These are phyloP conservation scores for Trypanosoma grayi DNA, from an alignment of 208 protist species.

Conservation along the genomic window DNA sequence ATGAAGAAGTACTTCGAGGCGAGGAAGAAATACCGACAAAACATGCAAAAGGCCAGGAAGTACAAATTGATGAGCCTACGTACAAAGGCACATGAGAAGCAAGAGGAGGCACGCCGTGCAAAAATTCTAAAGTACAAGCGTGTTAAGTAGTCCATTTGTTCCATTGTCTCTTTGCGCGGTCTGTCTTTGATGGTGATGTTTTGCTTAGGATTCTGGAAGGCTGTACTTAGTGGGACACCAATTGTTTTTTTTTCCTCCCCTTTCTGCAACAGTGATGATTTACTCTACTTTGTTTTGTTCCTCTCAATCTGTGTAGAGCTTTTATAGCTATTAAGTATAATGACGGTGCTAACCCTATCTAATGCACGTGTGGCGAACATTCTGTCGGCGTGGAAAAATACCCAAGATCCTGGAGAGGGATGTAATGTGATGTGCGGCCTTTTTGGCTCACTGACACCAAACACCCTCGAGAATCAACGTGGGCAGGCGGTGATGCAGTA, in stretches of 20 bases:
- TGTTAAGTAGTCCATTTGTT: slow-evolving; percentile 80
- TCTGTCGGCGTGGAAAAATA: slow-evolving; percentile 39
- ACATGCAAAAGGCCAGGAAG: slow-evolving; percentile 81
- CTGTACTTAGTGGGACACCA: background rate
- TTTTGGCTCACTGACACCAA: slow-evolving; percentile 57
- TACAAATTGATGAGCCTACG: slow-evolving; percentile 82
- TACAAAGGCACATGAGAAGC: slow-evolving; percentile 87
- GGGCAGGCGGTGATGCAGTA: slow-evolving; percentile 80
- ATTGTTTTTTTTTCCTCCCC: background rate
- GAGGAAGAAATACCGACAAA: slow-evolving; percentile 86
- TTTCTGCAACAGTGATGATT: background rate
- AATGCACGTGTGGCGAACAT: slow-evolving; percentile 32
- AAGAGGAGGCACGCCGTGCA: slow-evolving; percentile 81
- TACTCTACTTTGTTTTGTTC: background rate
- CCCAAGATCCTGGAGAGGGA: slow-evolving; percentile 19
- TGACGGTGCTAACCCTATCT: slow-evolving; percentile 44
- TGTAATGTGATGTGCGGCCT: slow-evolving; percentile 55
- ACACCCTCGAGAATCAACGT: slow-evolving; percentile 82
- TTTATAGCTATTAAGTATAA: slow-evolving; percentile 19
- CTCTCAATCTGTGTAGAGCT: slow-evolving; percentile 1
- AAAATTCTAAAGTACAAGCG: slow-evolving; percentile 89
- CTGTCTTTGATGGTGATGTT: no score
- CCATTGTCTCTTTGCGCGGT: no score
- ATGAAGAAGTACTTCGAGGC: slow-evolving; percentile 90
- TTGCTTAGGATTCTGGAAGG: no score